A percentile compares a stretch with the other conserved stretches of the same genome.
phyloP scores from a whole-genome alignment of 495 filamentous ascomycete genomes.

The Daldinia bambusicola region DNA sequence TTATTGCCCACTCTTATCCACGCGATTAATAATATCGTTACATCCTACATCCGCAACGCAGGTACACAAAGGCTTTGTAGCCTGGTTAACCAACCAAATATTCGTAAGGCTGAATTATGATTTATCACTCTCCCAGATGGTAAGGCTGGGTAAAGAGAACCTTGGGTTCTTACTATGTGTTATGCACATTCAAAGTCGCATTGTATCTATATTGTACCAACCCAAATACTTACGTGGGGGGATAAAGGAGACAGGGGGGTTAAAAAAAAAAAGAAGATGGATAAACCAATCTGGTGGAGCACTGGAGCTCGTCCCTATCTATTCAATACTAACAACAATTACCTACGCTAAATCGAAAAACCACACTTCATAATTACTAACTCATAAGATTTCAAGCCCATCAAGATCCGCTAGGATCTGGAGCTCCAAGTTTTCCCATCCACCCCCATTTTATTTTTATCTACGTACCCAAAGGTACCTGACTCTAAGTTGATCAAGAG shows the following conservation, averaged over 20 bases:
- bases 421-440: not conserved
- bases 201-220: too few relatives aligned
- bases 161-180: not conserved
- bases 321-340: conserved; percentile 27
- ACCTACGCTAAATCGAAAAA: conserved; percentile 13
- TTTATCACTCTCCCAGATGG: conserved; percentile 1
- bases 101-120: conserved; percentile 1
- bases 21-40: not conserved
- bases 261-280: not conserved
- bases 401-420: not conserved
- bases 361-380: conserved; percentile 12
- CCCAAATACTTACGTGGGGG: not conserved
- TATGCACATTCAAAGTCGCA: conserved; percentile 3
- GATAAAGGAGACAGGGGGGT: conserved; percentile 9
- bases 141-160: conserved; percentile 6
- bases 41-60: not conserved
- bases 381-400: conserved; percentile 9
- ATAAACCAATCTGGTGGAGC: conserved; percentile 20
- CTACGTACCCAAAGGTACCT: not conserved
- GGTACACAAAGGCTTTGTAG: not conserved
- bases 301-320: conserved; percentile 22
- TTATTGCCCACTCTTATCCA: not conserved
- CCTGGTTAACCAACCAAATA: not conserved
- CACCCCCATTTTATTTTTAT: not conserved
- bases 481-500: not conserved